Evolutionary conservation across 768 basidiomycete species (phyloP), one percentile per base, ranked within the genome.

Genomic region (Boletellus ananas): DNA sequence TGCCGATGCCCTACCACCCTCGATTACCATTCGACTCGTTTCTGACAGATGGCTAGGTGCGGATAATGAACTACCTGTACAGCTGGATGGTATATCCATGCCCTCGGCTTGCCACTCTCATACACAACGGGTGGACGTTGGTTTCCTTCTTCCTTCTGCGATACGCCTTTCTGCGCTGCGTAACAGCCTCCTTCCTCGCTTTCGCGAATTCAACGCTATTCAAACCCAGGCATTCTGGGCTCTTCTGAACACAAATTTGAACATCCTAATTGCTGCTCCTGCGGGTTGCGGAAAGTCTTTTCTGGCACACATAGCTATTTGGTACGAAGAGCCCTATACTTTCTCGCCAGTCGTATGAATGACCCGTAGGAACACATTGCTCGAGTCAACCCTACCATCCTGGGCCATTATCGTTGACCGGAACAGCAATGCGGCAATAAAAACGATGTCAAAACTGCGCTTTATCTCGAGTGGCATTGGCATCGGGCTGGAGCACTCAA

Each of bases 1-100:
- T 7, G 70, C 74, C 23, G 75, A 77, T 21, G 70, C 72, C 35
- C 73, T 78, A 4, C 87, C 90, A 0, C 70, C 83, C 3, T 81
- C 74, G 3, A 71, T 97, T 18, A 85, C 79, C 6, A 77, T 96
- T 48, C 82, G 90, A 16, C 85, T 82, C 34, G 79, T 90, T 39
- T 97, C 93, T 7, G 94, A 97, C 68, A 79, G 81, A 51, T 99
- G 96, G 96, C 74, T 96, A 56, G 92, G 92, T 3, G 88, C 94
- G 1, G 94, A 96, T 59, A 81, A 90, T 46, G 83, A 87, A 52
- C 59, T 85, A 8, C 54, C 58, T 2, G 73, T 97, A 35, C 66
- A 82, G 3, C 66, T 98, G 35, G 80, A 84, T 2, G 71, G 75
- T 5, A 70, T 97, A 25, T 69, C 82, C 42, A 94, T 98, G 87